Conservation (phyloP, 2,329 filamentous ascomycete genomes). For the Cryphonectria naterciae region DNA sequence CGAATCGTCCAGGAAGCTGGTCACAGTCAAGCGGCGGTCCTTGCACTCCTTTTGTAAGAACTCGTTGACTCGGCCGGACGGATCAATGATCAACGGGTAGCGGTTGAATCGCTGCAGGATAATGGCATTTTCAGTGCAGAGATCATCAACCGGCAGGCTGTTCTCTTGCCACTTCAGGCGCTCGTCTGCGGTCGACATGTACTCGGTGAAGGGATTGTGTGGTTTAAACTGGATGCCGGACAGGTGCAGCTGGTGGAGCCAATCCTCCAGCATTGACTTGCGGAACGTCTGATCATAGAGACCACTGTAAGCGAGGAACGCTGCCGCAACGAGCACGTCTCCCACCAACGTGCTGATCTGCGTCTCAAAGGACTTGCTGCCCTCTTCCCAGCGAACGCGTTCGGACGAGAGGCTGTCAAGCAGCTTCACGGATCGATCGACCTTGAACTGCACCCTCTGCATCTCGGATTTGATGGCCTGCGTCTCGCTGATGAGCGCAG, state of each 20-base stretch:
- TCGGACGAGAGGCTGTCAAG: conserved; percentile 96
- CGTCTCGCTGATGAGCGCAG: conserved; percentile 92
- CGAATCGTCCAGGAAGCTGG: conserved; percentile 95
- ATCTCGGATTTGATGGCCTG: conserved; percentile 98
- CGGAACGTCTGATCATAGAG: conserved; percentile 98
- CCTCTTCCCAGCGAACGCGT: conserved; percentile 90
- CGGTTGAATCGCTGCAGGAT: conserved; percentile 97
- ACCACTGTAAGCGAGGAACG: conserved; percentile 94
- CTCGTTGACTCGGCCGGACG: conserved; percentile 90
- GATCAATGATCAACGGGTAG: conserved; percentile 97
- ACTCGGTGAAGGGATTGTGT: conserved; percentile 93
- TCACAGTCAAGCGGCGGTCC: conserved; percentile 90
- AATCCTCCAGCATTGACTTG: conserved; percentile 97
- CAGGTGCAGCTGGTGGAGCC: conserved; percentile 88
- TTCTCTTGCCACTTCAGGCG: conserved; percentile 94
- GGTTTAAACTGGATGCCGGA: conserved; percentile 95
- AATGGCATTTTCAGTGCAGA: conserved; percentile 98
- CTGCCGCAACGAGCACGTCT: conserved; percentile 93
- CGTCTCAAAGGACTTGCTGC: conserved; percentile 96
- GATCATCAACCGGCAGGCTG: conserved; percentile 88
- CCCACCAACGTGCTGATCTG: conserved; percentile 96
- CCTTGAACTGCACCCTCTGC: conserved; percentile 95
- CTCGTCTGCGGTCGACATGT: conserved; percentile 94
- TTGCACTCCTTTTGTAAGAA: conserved; percentile 95
- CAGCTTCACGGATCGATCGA: conserved; percentile 91